Conservation (phyloP, 2,329 filamentous ascomycete species). For the Calonectria montana region DNA sequence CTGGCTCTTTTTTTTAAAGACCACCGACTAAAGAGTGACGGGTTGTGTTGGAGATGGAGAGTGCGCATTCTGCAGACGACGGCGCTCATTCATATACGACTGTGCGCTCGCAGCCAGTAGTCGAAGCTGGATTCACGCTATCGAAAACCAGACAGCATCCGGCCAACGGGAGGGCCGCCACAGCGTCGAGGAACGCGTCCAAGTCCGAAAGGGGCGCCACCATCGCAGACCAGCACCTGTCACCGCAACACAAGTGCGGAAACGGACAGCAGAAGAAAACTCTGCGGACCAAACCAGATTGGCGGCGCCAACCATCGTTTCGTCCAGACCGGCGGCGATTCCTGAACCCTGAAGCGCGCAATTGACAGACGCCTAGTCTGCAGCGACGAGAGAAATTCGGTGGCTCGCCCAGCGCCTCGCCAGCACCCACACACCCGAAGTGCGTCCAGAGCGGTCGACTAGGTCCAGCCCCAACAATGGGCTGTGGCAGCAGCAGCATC, state of each 20-base stretch:
- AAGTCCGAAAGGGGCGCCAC: neutral
- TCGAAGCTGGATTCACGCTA: neutral
- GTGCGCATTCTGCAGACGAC: neutral
- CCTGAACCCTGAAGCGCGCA: neutral
- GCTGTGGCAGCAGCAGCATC: neutral
- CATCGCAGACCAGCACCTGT: neutral
- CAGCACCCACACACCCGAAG: neutral
- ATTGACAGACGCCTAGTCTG: too few species aligned
- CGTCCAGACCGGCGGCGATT: neutral
- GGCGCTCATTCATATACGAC: conserved; percentile 1
- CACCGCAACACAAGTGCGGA: neutral
- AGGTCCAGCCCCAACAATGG: neutral
- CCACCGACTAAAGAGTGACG: conserved; percentile 3
- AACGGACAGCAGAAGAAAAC: neutral
- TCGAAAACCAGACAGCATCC: neutral
- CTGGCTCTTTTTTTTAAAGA: neutral
- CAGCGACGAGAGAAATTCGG: neutral
- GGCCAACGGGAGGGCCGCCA: neutral
- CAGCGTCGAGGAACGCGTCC: neutral
- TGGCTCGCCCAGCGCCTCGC: neutral
- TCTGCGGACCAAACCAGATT: neutral
- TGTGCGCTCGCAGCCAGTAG: neutral
- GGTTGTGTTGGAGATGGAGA: neutral
- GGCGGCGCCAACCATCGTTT: neutral
- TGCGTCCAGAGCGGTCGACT: neutral